Conservation (phyloP, 257 asterid species). For the Nicotiana knightiana region DNA sequence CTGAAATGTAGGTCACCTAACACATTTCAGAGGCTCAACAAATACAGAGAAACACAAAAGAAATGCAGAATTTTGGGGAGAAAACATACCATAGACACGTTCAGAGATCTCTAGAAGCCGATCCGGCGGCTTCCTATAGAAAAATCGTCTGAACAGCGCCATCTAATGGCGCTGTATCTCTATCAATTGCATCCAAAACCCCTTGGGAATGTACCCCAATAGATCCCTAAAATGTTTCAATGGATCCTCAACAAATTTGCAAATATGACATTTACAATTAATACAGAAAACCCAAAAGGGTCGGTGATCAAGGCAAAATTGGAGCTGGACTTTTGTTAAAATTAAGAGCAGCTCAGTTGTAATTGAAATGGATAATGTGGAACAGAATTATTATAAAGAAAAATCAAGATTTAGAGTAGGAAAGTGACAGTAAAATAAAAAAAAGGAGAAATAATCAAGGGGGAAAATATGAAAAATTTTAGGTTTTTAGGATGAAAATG, state of each 20-base stretch:
- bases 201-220: constrained; percentile 3
- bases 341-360: not conserved
- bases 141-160: constrained; percentile 99
- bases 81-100: constrained; percentile 76
- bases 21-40: not conserved
- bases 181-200: constrained; percentile 54
- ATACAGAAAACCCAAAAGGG: not conserved
- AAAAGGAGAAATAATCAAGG: not conserved
- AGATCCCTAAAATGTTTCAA: constrained; percentile 1
- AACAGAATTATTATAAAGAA: not conserved
- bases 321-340: constrained; percentile 6
- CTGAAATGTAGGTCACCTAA: not conserved
- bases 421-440: constrained; percentile 1
- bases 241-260: not conserved
- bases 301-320: not conserved
- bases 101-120: constrained; percentile 99
- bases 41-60: not conserved
- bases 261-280: not conserved
- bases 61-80: not conserved
- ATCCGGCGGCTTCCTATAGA: constrained; percentile 98
- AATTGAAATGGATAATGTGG: not conserved
- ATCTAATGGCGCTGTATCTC: constrained; percentile 88
- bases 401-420: not conserved
- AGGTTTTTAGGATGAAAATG: not conserved
- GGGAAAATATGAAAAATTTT: not conserved